Evolutionary conservation across 805 yeast species (phyloP).

Genomic region (Hanseniaspora guilliermondii): DNA sequence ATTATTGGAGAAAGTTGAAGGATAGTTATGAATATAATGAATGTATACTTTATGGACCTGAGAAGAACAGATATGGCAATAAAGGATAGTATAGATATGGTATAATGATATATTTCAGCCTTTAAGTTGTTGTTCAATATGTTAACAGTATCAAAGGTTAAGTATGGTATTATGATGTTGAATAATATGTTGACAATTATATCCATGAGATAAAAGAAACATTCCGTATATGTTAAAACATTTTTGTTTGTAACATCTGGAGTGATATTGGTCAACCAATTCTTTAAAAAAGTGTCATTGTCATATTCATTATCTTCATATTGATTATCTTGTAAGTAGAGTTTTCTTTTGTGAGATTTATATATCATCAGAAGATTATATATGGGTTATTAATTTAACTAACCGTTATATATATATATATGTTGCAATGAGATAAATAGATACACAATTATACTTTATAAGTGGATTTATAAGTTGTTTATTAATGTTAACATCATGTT

Average conservation of each 20-base stretch:
- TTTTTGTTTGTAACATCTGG: not conserved
- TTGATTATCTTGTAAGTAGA: not conserved
- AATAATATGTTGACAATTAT: not conserved
- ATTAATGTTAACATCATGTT: too few species aligned
- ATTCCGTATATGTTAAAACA: not conserved
- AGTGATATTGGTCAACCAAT: not conserved
- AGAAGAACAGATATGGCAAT: slow-evolving; percentile 3
- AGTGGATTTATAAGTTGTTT: too few species aligned
- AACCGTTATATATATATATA: not conserved
- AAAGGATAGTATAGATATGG: slow-evolving; percentile 20
- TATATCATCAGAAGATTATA: not conserved
- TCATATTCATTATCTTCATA: slow-evolving; percentile 4
- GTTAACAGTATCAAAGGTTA: slow-evolving; percentile 3
- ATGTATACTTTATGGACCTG: slow-evolving; percentile 46
- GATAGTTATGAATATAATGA: slow-evolving; percentile 55
- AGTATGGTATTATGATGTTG: slow-evolving; percentile 6
- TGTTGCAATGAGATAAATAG: too few species aligned
- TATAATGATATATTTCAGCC: slow-evolving; percentile 12
- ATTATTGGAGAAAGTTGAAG: slow-evolving; percentile 79
- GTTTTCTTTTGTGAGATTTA: not conserved
- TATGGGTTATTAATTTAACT: not conserved
- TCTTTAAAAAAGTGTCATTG: not conserved
- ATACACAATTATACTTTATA: too few species aligned
- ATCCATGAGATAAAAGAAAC: not conserved
- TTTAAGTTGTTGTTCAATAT: not conserved